Percentiles rank a stretch among this genome's conserved stretches.
phyloP scores from a whole-genome alignment of 805 yeast species.

The Metschnikowia lunata region DNA sequence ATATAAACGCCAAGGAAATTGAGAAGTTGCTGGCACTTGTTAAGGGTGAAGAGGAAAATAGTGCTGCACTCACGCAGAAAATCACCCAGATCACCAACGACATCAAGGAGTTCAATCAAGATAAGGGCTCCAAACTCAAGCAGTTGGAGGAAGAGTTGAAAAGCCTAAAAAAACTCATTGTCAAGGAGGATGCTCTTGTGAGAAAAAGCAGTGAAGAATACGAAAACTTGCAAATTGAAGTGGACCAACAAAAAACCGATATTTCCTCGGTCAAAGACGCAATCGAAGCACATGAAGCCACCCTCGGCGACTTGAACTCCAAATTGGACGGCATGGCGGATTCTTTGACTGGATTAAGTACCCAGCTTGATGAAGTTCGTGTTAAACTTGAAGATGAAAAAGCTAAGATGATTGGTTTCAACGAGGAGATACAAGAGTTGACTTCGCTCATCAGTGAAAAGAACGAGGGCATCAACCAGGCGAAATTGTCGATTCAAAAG shows the following conservation, averaged over 20 bases:
- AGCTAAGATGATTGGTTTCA: slow-evolving; percentile 58
- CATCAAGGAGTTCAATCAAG: slow-evolving; percentile 71
- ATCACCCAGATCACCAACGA: slow-evolving; percentile 61
- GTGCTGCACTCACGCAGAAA: slow-evolving; percentile 35
- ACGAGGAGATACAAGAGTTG: slow-evolving; percentile 71
- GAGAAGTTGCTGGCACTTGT: slow-evolving; percentile 36
- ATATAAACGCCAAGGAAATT: slow-evolving; percentile 44
- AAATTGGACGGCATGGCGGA: slow-evolving; percentile 12
- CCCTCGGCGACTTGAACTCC: slow-evolving; percentile 27
- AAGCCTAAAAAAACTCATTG: slow-evolving; percentile 30
- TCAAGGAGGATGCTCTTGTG: slow-evolving; percentile 37
- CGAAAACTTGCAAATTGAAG: slow-evolving; percentile 64
- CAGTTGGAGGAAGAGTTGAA: slow-evolving; percentile 53
- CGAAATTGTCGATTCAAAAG: slow-evolving; percentile 50
- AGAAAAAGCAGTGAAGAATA: slow-evolving; percentile 48
- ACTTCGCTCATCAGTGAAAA: slow-evolving; percentile 41
- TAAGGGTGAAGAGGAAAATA: slow-evolving; percentile 25
- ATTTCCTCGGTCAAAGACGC: slow-evolving; percentile 42
- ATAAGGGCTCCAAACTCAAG: slow-evolving; percentile 77
- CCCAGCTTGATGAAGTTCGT: slow-evolving; percentile 18
- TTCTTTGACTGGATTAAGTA: slow-evolving; percentile 24
- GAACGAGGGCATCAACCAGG: slow-evolving; percentile 41
- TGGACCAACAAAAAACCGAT: slow-evolving; percentile 64
- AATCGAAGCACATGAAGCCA: slow-evolving; percentile 29
- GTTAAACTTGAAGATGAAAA: slow-evolving; percentile 49